A percentile compares a stretch with the other conserved stretches of the same genome.
phyloP scores from a whole-genome alignment of 2,329 filamentous ascomycete genomes.

The Exophiala phaeomuriformis region DNA sequence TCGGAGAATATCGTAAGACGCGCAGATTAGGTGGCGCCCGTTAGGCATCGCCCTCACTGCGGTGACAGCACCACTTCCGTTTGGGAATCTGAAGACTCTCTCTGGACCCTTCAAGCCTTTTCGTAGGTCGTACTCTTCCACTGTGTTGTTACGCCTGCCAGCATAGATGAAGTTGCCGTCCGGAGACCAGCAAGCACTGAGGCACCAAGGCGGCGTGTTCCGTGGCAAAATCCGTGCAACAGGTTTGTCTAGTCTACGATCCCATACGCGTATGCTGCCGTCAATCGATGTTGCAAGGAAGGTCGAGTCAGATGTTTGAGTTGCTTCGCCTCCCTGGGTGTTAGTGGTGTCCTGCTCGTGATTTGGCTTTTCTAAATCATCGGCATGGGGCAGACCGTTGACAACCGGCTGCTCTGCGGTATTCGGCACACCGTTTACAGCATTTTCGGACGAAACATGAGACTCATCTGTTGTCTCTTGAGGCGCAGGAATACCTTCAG shows the following conservation, averaged over 20 bases:
- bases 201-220: constrained; percentile 88
- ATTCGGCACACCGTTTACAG: constrained; percentile 22
- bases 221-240: constrained; percentile 71
- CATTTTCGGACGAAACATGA: constrained; percentile 12
- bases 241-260: constrained; percentile 60
- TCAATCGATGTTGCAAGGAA: constrained; percentile 69
- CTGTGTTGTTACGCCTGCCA: constrained; percentile 80
- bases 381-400: constrained; percentile 40
- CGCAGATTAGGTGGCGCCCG: constrained; percentile 75
- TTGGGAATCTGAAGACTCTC: constrained; percentile 77
- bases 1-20: constrained; percentile 85
- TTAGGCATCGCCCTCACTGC: constrained; percentile 88
- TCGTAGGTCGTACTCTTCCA: constrained; percentile 88
- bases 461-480: constrained; percentile 9
- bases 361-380: constrained; percentile 31
- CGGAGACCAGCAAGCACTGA: constrained; percentile 92
- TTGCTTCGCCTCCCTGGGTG: constrained; percentile 39
- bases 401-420: constrained; percentile 27
- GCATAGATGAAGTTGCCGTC: constrained; percentile 94
- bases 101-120: constrained; percentile 68
- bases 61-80: constrained; percentile 81
- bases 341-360: constrained; percentile 39
- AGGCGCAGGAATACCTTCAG: neutral
- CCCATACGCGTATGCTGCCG: constrained; percentile 44
- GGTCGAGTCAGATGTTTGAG: constrained; percentile 59